Conservation (phyloP, 768 basidiomycete genomes). For the Xerocomus potaroensis region DNA sequence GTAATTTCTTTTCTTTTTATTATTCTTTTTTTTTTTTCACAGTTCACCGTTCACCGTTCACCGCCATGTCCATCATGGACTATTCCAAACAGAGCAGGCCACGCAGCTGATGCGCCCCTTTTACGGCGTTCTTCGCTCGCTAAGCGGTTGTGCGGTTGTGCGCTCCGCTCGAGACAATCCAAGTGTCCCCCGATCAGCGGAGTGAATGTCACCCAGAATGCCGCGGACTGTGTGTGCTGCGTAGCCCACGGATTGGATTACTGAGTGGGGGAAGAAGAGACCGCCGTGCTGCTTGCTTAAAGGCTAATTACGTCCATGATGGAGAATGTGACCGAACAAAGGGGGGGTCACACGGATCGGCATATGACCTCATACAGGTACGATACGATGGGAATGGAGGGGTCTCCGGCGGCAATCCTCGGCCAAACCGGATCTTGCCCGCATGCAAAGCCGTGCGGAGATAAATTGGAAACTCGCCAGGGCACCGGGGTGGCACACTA, state of each 20-base stretch:
- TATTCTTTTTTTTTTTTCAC: too few relatives aligned
- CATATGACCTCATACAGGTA: conserved; percentile 26
- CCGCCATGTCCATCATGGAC: conserved; percentile 16
- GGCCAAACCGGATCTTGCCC: conserved; percentile 26
- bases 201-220: too few relatives aligned
- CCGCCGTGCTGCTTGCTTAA: conserved; percentile 30
- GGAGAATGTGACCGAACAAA: conserved; percentile 16
- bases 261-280: too few relatives aligned
- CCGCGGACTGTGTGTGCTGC: too few relatives aligned
- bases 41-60: too few relatives aligned
- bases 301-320: conserved; percentile 37
- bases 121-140: conserved; percentile 27
- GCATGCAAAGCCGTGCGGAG: conserved; percentile 26
- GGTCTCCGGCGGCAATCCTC: conserved; percentile 18
- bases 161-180: conserved; percentile 3
- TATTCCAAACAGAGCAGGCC: conserved; percentile 18
- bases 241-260: conserved; percentile 1
- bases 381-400: neutral
- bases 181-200: neutral
- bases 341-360: conserved; percentile 28
- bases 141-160: neutral
- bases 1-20: too few relatives aligned
- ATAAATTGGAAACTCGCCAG: conserved; percentile 20
- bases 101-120: conserved; percentile 33
- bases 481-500: conserved; percentile 24